These are phyloP conservation scores for Fusarium sp. DNA, from an alignment of 2,329 filamentous ascomycete species.

Conservation along the genomic window DNA sequence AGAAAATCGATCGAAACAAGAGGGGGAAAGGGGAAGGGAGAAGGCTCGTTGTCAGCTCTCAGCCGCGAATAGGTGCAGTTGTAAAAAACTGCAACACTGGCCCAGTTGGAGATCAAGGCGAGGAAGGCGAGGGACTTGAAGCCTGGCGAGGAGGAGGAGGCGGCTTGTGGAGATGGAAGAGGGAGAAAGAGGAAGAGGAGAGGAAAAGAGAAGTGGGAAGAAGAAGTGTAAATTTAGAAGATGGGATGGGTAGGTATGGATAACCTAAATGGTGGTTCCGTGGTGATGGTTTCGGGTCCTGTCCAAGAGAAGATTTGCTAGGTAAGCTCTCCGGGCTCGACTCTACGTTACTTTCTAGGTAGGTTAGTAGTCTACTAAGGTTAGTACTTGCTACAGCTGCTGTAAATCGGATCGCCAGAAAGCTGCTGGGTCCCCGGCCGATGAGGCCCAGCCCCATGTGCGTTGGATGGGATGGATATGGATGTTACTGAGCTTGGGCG, in stretches of 20 bases:
- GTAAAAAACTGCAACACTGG: slow-evolving; percentile 34
- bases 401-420: slow-evolving; percentile 45
- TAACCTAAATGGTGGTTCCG: slow-evolving; percentile 29
- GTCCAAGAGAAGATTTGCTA: slow-evolving; percentile 49
- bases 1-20: slow-evolving; percentile 37
- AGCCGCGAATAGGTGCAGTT: slow-evolving; percentile 38
- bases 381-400: slow-evolving; percentile 2
- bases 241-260: slow-evolving; percentile 18
- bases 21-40: slow-evolving; percentile 32
- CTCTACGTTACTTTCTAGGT: neutral
- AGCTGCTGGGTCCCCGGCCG: slow-evolving; percentile 44
- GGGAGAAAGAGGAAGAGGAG: slow-evolving; percentile 29
- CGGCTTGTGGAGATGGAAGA: slow-evolving; percentile 29
- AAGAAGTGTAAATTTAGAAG: slow-evolving; percentile 21
- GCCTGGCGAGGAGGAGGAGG: slow-evolving; percentile 37
- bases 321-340: slow-evolving; percentile 13
- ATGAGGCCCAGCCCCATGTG: slow-evolving; percentile 40
- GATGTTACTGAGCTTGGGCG: slow-evolving; percentile 38
- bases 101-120: slow-evolving; percentile 21
- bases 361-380: neutral
- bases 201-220: slow-evolving; percentile 8
- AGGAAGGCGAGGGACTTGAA: slow-evolving; percentile 36
- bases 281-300: slow-evolving; percentile 48
- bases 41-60: slow-evolving; percentile 41
- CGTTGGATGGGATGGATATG: slow-evolving; percentile 6